A percentile compares a stretch with the other conserved stretches of the same genome.
Conservation (phyloP, 352 stramenopile species). For the Phytopythium montanum region DNA sequence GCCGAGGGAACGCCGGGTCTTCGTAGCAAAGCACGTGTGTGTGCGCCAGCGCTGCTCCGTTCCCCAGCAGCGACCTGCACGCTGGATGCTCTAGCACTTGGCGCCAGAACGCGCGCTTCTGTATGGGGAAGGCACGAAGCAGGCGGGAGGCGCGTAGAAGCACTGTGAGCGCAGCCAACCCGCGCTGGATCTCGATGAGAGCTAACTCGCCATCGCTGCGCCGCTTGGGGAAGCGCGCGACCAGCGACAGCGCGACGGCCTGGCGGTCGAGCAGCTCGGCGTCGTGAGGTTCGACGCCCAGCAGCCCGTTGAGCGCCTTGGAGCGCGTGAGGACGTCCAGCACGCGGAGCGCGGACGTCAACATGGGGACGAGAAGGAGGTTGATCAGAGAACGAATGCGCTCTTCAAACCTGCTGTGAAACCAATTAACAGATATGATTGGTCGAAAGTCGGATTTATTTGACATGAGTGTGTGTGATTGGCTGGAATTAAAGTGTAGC, state of each 20-base stretch:
- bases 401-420: too few relatives aligned
- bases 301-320: neutral
- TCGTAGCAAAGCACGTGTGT: constrained; percentile 18
- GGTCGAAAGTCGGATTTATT: too few relatives aligned
- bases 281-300: neutral
- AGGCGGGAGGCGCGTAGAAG: constrained; percentile 25
- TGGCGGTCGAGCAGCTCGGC: neutral
- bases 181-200: constrained; percentile 2
- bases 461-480: too few relatives aligned
- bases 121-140: constrained; percentile 23
- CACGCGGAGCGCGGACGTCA: neutral
- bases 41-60: neutral
- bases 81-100: constrained; percentile 18
- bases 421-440: too few relatives aligned
- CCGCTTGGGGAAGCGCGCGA: constrained; percentile 18
- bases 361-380: neutral
- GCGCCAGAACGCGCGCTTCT: constrained; percentile 35
- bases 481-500: too few relatives aligned
- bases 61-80: constrained; percentile 5
- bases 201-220: constrained; percentile 1
- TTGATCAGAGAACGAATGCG: too few relatives aligned
- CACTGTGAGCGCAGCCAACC: constrained; percentile 1
- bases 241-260: constrained; percentile 20
- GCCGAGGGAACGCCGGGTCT: constrained; percentile 23
- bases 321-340: neutral